Percentiles rank a stretch among this genome's conserved stretches.
phyloP scores from a whole-genome alignment of 2,329 filamentous ascomycete genomes.

The Fusarium globosum region DNA sequence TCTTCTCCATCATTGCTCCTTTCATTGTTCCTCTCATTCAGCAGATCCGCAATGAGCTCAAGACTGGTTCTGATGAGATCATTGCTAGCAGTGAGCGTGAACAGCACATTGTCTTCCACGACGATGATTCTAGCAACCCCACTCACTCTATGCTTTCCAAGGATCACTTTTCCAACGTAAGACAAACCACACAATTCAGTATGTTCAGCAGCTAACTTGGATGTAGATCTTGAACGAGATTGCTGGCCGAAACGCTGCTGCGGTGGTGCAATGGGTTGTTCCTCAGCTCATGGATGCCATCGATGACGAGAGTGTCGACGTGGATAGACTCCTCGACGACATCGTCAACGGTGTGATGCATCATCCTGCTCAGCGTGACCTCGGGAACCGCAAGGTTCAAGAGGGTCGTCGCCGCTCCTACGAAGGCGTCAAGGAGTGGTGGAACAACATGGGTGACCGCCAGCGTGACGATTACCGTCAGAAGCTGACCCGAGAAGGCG shows the following conservation, averaged over 20 bases:
- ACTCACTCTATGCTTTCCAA: slow-evolving; percentile 97
- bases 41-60: slow-evolving; percentile 88
- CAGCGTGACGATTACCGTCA: slow-evolving; percentile 75
- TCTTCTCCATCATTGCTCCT: slow-evolving; percentile 91
- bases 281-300: slow-evolving; percentile 90
- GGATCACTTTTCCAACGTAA: slow-evolving; percentile 89
- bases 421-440: slow-evolving; percentile 84
- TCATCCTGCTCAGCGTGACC: slow-evolving; percentile 81
- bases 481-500: slow-evolving; percentile 82
- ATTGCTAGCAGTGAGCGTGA: slow-evolving; percentile 86
- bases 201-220: neutral
- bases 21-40: slow-evolving; percentile 87
- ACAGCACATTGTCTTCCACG: slow-evolving; percentile 87
- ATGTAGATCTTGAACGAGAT: slow-evolving; percentile 81
- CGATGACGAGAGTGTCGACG: slow-evolving; percentile 79
- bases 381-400: slow-evolving; percentile 74
- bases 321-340: slow-evolving; percentile 76
- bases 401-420: slow-evolving; percentile 85
- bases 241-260: slow-evolving; percentile 83
- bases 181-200: slow-evolving; percentile 30
- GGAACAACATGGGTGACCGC: slow-evolving; percentile 72
- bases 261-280: slow-evolving; percentile 84
- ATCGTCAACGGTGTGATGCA: slow-evolving; percentile 88
- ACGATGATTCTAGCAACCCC: slow-evolving; percentile 81
- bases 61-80: slow-evolving; percentile 86